Evolutionary conservation across 208 protist genomes (phyloP).

Genomic region (Trypanosoma grayi): DNA sequence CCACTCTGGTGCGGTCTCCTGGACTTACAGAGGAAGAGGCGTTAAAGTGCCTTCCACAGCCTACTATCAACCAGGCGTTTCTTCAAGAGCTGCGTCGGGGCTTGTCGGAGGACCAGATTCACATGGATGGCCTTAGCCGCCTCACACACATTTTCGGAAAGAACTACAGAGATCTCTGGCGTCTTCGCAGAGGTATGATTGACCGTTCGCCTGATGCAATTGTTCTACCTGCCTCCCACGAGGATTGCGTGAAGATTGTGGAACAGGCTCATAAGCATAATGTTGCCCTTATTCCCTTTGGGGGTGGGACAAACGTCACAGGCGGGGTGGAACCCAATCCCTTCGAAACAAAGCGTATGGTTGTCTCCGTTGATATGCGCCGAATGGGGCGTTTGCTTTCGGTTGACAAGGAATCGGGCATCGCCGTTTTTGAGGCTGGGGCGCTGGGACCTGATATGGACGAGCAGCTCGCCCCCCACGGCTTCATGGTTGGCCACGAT

Average conservation of each 20-base stretch:
- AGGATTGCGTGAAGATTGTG: conserved; percentile 86
- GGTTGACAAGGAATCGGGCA: conserved; percentile 84
- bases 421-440: conserved; percentile 89
- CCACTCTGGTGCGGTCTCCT: conserved; percentile 50
- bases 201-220: conserved; percentile 90
- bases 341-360: conserved; percentile 84
- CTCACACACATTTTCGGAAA: conserved; percentile 89
- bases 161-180: conserved; percentile 93
- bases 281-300: conserved; percentile 93
- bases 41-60: conserved; percentile 54
- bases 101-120: conserved; percentile 63
- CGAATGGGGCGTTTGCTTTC: conserved; percentile 88
- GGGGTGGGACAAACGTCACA: conserved; percentile 93
- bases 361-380: conserved; percentile 92
- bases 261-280: conserved; percentile 85
- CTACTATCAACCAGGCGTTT: conserved; percentile 79
- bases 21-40: conserved; percentile 75
- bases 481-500: conserved; percentile 92
- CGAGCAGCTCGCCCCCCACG: conserved; percentile 77
- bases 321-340: conserved; percentile 89
- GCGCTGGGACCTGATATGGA: conserved; percentile 90
- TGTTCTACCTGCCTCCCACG: conserved; percentile 82
- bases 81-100: conserved; percentile 51
- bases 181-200: conserved; percentile 82
- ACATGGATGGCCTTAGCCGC: conserved; percentile 67